These are phyloP conservation scores for Talaromyces proteolyticus DNA, from an alignment of 495 filamentous ascomycete genomes.

Conservation along the genomic window DNA sequence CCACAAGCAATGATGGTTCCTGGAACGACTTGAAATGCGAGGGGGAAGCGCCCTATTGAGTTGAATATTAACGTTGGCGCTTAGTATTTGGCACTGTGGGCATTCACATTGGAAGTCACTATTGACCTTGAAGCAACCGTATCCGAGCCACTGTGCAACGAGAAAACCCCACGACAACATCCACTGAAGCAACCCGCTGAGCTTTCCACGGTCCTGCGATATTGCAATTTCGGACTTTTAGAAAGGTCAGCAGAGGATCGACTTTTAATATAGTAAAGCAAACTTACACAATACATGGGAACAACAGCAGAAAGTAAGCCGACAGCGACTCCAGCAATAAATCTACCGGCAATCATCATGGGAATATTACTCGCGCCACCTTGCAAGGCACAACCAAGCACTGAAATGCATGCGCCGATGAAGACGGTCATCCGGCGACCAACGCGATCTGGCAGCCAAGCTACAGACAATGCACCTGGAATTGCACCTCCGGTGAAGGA, in stretches of 20 bases:
- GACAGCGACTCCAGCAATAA: conserved; percentile 43
- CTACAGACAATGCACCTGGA: conserved; percentile 40
- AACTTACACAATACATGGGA: conserved; percentile 40
- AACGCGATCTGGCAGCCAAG: conserved; percentile 36
- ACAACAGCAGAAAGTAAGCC: conserved; percentile 45
- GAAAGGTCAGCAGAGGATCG: too few species aligned
- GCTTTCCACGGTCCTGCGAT: conserved; percentile 16
- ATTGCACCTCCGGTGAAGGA: conserved; percentile 45
- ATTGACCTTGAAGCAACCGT: conserved; percentile 42
- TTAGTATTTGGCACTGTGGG: neutral
- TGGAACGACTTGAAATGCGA: conserved; percentile 48
- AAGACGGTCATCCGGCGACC: conserved; percentile 43
- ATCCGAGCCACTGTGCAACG: conserved; percentile 48
- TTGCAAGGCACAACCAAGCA: conserved; percentile 43
- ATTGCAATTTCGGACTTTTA: conserved; percentile 22
- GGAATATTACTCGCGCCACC: conserved; percentile 41
- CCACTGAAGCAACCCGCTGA: conserved; percentile 30
- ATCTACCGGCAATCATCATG: conserved; percentile 49
- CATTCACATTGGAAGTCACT: conserved; percentile 36
- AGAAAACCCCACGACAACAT: conserved; percentile 43
- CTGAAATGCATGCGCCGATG: conserved; percentile 39
- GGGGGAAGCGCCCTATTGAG: conserved; percentile 37
- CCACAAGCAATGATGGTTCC: conserved; percentile 41
- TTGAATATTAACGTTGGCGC: too few species aligned
- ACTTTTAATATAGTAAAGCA: too few species aligned